Percentiles rank a stretch among this genome's conserved stretches.
phyloP scores from a whole-genome alignment of 495 filamentous ascomycete genomes.

The Penicillium fimorum region DNA sequence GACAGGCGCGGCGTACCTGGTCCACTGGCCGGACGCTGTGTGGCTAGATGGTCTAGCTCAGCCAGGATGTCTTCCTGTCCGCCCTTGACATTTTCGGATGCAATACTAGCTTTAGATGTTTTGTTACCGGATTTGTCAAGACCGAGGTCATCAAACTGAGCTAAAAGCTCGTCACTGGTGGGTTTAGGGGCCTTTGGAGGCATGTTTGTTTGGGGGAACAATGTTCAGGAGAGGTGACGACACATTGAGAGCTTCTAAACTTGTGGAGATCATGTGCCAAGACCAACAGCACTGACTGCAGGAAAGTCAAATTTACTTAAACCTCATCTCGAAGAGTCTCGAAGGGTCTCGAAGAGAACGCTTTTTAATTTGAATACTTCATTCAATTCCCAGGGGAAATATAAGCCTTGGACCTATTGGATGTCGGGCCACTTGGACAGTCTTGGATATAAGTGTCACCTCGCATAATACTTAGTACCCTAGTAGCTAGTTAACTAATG shows the following conservation, averaged over 20 bases:
- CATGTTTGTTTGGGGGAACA: slow-evolving; percentile 29
- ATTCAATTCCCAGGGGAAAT: background rate
- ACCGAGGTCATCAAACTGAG: slow-evolving; percentile 75
- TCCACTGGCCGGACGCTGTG: slow-evolving; percentile 63
- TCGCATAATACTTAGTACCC: background rate
- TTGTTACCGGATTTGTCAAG: slow-evolving; percentile 41
- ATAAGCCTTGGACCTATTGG: background rate
- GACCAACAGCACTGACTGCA: slow-evolving; percentile 18
- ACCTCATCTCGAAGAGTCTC: background rate
- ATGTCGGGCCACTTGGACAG: background rate
- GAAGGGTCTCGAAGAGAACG: background rate
- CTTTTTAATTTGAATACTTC: background rate
- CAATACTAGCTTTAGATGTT: slow-evolving; percentile 45
- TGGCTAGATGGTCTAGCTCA: slow-evolving; percentile 77
- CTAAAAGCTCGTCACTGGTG: slow-evolving; percentile 77
- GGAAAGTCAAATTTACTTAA: background rate
- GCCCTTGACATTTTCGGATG: slow-evolving; percentile 43
- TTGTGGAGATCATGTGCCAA: slow-evolving; percentile 30
- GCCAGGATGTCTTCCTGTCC: slow-evolving; percentile 70
- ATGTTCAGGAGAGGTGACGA: slow-evolving; percentile 37
- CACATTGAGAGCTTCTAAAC: slow-evolving; percentile 28
- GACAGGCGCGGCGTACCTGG: slow-evolving; percentile 81
- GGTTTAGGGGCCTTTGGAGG: slow-evolving; percentile 53
- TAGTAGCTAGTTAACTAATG: background rate
- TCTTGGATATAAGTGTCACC: background rate